Conservation (phyloP, 768 basidiomycete species). For the Boletus rex-veris region DNA sequence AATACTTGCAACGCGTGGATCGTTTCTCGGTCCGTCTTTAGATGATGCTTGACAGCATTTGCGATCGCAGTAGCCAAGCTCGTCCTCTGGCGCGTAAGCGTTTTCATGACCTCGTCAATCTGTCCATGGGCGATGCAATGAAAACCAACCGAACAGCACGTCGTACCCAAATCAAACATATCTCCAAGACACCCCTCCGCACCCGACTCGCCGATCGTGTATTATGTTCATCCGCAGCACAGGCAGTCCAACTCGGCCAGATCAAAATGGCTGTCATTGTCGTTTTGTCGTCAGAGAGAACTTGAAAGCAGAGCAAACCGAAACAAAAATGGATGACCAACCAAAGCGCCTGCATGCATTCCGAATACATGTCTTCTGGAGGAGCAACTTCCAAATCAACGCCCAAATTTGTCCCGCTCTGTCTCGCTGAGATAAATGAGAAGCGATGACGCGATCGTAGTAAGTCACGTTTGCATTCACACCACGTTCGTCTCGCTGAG, state of each 20-base stretch:
- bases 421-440: too few relatives aligned
- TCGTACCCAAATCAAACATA: conserved; percentile 65
- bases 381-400: too few relatives aligned
- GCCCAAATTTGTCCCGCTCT: too few relatives aligned
- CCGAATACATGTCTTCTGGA: too few relatives aligned
- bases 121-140: not conserved
- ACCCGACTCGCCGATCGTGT: conserved; percentile 71
- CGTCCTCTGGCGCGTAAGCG: conserved; percentile 63
- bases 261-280: conserved; percentile 70
- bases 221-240: conserved; percentile 90
- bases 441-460: too few relatives aligned
- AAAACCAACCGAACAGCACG: not conserved
- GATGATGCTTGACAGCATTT: conserved; percentile 63
- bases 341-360: too few relatives aligned
- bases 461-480: too few relatives aligned
- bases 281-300: too few relatives aligned
- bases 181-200: conserved; percentile 53
- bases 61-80: conserved; percentile 50
- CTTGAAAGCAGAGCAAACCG: too few relatives aligned
- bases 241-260: conserved; percentile 92
- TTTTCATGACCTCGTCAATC: conserved; percentile 65
- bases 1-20: conserved; percentile 60
- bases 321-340: too few relatives aligned
- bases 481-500: too few relatives aligned
- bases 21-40: conserved; percentile 37